Conservation (phyloP, 2,329 filamentous ascomycete species). For the Neonectria hederae region DNA sequence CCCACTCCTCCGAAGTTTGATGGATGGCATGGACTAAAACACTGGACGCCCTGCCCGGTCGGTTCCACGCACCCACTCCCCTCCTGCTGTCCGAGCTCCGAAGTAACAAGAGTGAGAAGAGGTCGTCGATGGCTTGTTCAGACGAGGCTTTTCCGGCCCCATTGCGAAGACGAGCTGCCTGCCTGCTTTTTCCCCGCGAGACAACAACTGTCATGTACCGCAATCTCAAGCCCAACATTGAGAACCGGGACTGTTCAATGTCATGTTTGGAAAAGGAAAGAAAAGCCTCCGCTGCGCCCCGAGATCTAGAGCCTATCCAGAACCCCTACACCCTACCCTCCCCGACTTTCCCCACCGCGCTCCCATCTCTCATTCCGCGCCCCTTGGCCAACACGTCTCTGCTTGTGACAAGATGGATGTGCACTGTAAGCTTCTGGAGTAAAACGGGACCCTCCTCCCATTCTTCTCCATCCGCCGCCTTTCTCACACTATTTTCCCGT, state of each 20-base stretch:
- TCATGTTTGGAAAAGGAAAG: background rate
- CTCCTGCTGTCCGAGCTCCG: background rate
- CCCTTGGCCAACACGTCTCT: background rate
- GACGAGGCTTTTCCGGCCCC: slow-evolving; percentile 24
- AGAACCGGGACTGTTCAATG: background rate
- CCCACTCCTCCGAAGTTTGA: too few species aligned
- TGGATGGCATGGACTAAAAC: too few species aligned
- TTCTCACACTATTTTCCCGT: background rate
- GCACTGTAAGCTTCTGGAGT: background rate
- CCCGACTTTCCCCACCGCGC: slow-evolving; percentile 1
- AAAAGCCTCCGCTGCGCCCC: background rate
- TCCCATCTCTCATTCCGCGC: background rate
- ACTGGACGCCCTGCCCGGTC: slow-evolving; percentile 3
- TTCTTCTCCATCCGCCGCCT: background rate
- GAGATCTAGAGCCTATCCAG: slow-evolving; percentile 4
- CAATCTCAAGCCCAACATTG: background rate
- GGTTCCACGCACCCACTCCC: slow-evolving; percentile 13
- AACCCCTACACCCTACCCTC: slow-evolving; percentile 6
- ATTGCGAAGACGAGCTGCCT: background rate
- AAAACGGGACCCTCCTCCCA: background rate
- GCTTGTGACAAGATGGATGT: background rate
- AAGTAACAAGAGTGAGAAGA: background rate
- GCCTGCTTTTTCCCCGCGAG: background rate
- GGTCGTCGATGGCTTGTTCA: slow-evolving; percentile 13
- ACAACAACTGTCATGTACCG: background rate